These are phyloP conservation scores for Globisporangium rhizosaccharum DNA, from an alignment of 352 stramenopile species.

Conservation along the genomic window DNA sequence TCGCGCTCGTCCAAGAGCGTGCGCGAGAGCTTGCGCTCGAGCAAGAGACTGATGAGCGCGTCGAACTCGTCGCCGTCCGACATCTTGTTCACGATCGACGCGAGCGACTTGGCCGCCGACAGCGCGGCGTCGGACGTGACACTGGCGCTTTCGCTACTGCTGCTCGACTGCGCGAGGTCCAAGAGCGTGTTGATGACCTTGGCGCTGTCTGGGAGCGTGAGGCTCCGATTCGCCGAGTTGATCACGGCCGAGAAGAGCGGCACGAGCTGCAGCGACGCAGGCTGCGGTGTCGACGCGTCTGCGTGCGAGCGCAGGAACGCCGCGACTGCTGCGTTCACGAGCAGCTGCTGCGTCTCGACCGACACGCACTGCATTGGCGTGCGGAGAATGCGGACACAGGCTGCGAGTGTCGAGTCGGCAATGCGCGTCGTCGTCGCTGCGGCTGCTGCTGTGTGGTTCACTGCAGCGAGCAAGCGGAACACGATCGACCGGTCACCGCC, in stretches of 20 bases:
- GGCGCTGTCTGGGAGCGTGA: constrained; percentile 53
- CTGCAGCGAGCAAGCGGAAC: constrained; percentile 55
- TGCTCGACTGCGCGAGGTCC: constrained; percentile 57
- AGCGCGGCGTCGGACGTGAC: constrained; percentile 49
- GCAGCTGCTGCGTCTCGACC: constrained; percentile 47
- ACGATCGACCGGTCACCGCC: constrained; percentile 32
- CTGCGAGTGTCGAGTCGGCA: constrained; percentile 32
- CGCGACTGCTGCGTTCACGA: constrained; percentile 52
- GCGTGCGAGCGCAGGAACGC: constrained; percentile 50
- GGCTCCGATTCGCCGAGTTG: constrained; percentile 59
- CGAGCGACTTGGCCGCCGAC: constrained; percentile 66
- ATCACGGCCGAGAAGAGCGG: constrained; percentile 74
- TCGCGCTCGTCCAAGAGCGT: constrained; percentile 44
- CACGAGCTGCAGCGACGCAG: constrained; percentile 58
- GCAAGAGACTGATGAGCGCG: constrained; percentile 59
- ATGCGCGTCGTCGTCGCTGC: constrained; percentile 24
- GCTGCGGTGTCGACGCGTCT: constrained; percentile 20
- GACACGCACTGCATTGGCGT: constrained; percentile 78
- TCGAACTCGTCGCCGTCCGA: constrained; percentile 76
- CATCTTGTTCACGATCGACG: constrained; percentile 87
- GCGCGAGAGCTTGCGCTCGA: constrained; percentile 55
- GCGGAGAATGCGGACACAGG: constrained; percentile 60
- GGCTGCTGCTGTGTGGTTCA: constrained; percentile 49
- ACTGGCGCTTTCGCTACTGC: constrained; percentile 6
- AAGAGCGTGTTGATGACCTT: constrained; percentile 72